These are phyloP conservation scores for Talaromyces verruculosus DNA, from an alignment of 2,329 filamentous ascomycete species.

Conservation along the genomic window DNA sequence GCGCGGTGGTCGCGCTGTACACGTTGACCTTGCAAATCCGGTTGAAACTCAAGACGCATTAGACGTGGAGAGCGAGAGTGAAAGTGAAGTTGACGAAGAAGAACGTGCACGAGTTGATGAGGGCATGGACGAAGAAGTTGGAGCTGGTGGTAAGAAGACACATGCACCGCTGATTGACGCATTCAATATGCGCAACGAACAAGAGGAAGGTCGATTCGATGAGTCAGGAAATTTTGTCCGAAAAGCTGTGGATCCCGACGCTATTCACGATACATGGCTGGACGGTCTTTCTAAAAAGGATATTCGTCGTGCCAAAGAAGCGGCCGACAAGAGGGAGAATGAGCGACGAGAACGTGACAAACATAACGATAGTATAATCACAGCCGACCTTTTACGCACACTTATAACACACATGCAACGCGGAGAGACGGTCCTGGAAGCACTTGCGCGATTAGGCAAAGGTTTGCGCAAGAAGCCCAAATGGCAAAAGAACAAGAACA, in stretches of 20 bases:
- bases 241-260: conserved; percentile 84
- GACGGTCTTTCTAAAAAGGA: conserved; percentile 92
- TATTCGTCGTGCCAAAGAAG: conserved; percentile 81
- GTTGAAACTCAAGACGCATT: conserved; percentile 41
- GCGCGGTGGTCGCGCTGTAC: conserved; percentile 70
- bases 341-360: conserved; percentile 70
- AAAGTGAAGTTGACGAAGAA: conserved; percentile 64
- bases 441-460: conserved; percentile 76
- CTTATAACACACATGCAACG: conserved; percentile 73
- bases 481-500: conserved; percentile 58
- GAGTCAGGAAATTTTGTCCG: conserved; percentile 87
- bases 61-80: conserved; percentile 57
- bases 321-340: conserved; percentile 79
- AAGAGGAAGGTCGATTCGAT: conserved; percentile 91
- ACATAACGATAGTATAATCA: conserved; percentile 71
- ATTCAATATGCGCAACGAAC: conserved; percentile 88
- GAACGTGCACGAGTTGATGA: conserved; percentile 69
- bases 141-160: conserved; percentile 84
- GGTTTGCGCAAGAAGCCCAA: conserved; percentile 59
- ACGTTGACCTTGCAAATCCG: conserved; percentile 52
- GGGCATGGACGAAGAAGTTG: conserved; percentile 82
- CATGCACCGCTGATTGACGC: conserved; percentile 93
- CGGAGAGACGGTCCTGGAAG: conserved; percentile 84
- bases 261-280: conserved; percentile 87
- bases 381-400: conserved; percentile 69